phyloP scores from a whole-genome alignment of 2,329 filamentous ascomycete species.

The Myotisia sp. region DNA sequence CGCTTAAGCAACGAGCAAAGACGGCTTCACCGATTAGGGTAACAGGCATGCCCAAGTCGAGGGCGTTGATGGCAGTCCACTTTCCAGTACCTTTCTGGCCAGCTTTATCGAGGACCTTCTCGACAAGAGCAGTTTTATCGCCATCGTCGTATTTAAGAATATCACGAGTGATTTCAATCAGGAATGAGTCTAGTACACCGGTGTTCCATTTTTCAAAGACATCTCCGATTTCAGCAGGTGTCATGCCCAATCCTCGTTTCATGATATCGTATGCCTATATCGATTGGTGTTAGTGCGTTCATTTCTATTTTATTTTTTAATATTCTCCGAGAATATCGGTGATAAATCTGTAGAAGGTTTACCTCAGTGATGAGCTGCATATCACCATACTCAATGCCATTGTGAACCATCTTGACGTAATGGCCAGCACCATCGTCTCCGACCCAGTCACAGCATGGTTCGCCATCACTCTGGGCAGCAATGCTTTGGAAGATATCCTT shows the following conservation, averaged over 20 bases:
- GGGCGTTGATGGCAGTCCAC: slow-evolving; percentile 98
- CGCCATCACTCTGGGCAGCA: slow-evolving; percentile 89
- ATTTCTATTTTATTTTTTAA: neutral
- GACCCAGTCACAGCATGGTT: slow-evolving; percentile 99
- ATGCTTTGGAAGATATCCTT: slow-evolving; percentile 99
- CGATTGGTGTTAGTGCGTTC: slow-evolving; percentile 10
- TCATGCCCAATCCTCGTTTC: slow-evolving; percentile 88
- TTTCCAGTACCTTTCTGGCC: slow-evolving; percentile 99
- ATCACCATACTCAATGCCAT: slow-evolving; percentile 99
- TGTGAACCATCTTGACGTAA: slow-evolving; percentile 99
- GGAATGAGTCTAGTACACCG: slow-evolving; percentile 95
- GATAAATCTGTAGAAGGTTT: too few species aligned
- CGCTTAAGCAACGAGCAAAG: slow-evolving; percentile 83
- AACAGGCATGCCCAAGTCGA: slow-evolving; percentile 96
- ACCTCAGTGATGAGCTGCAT: slow-evolving; percentile 99
- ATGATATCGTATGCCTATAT: slow-evolving; percentile 93
- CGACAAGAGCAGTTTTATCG: slow-evolving; percentile 75
- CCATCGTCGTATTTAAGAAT: slow-evolving; percentile 98
- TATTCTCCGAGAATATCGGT: neutral
- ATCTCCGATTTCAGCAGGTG: slow-evolving; percentile 89
- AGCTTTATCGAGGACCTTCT: slow-evolving; percentile 98
- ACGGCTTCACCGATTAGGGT: slow-evolving; percentile 96
- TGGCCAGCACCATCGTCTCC: slow-evolving; percentile 98
- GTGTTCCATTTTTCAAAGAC: slow-evolving; percentile 95
- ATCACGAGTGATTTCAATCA: slow-evolving; percentile 97